phyloP scores from a whole-genome alignment of 495 filamentous ascomycete species.

The Aspergillus haitiensis region DNA sequence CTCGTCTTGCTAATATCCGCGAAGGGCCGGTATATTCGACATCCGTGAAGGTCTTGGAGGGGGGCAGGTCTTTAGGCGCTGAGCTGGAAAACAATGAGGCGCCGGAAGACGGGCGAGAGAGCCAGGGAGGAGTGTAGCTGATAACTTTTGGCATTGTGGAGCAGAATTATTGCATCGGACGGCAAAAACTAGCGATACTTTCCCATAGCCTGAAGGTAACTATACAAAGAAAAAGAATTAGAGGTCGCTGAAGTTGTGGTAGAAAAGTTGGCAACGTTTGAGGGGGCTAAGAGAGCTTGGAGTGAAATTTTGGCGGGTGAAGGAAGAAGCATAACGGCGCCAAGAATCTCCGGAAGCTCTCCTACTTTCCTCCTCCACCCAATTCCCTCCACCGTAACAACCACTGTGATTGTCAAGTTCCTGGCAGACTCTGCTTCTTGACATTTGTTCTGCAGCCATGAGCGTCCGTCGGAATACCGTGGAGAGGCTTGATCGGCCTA shows the following conservation, averaged over 20 bases:
- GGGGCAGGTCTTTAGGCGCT: slow-evolving; percentile 34
- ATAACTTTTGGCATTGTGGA: slow-evolving; percentile 73
- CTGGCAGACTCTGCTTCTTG: not conserved
- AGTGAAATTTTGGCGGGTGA: slow-evolving; percentile 16
- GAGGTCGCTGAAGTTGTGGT: slow-evolving; percentile 1
- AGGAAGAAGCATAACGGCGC: slow-evolving; percentile 15
- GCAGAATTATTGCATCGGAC: slow-evolving; percentile 10
- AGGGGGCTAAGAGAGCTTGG: slow-evolving; percentile 1
- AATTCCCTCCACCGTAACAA: slow-evolving; percentile 4
- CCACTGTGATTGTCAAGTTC: not conserved
- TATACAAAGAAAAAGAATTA: slow-evolving; percentile 4
- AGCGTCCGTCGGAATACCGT: slow-evolving; percentile 57
- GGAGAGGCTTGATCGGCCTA: slow-evolving; percentile 83
- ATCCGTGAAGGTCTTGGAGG: slow-evolving; percentile 38
- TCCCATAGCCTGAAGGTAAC: not conserved
- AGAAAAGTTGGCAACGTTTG: not conserved
- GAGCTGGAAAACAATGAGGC: slow-evolving; percentile 64
- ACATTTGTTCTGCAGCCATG: slow-evolving; percentile 16
- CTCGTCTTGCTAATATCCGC: slow-evolving; percentile 69
- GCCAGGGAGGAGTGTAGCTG: slow-evolving; percentile 80
- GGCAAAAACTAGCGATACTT: not conserved
- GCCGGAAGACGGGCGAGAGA: slow-evolving; percentile 71
- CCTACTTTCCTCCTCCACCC: slow-evolving; percentile 4
- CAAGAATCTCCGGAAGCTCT: slow-evolving; percentile 21
- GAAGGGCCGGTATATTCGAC: slow-evolving; percentile 53